These are phyloP conservation scores for Gonapodya prolifera DNA, from an alignment of 192 early-diverging fungal genomes.

Conservation along the genomic window DNA sequence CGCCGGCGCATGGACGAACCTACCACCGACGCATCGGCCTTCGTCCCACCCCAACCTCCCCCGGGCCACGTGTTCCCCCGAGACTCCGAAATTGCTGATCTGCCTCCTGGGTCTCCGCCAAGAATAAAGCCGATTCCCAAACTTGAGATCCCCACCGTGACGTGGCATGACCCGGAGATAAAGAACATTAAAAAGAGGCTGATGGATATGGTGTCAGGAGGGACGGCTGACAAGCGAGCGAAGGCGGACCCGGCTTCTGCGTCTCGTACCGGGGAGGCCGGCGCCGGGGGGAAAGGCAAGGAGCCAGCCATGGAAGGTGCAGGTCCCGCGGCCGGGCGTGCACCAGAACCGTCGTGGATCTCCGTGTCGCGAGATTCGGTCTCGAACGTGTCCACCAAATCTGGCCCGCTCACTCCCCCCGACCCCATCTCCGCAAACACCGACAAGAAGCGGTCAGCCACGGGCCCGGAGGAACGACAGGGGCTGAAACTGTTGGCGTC, in stretches of 20 bases:
- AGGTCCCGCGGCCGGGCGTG: no score
- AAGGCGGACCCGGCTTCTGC: not conserved
- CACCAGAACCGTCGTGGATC: no score
- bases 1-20: no score
- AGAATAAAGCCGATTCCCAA: no score
- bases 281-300: not conserved
- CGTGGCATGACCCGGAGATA: not conserved
- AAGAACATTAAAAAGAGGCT: not conserved
- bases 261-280: not conserved
- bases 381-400: not conserved
- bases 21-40: no score
- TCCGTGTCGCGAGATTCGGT: not conserved
- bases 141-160: not conserved
- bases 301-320: not conserved
- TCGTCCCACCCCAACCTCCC: no score
- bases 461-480: not conserved
- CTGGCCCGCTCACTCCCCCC: no score
- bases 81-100: no score
- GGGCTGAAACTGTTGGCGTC: not conserved
- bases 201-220: not conserved
- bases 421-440: no score
- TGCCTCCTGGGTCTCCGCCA: no score
- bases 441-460: not conserved
- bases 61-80: no score
- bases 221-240: not conserved